Percentiles rank a stretch among this genome's conserved stretches.
phyloP scores from a whole-genome alignment of 2,329 filamentous ascomycete species.

The Bimuria novae-zelandiae region DNA sequence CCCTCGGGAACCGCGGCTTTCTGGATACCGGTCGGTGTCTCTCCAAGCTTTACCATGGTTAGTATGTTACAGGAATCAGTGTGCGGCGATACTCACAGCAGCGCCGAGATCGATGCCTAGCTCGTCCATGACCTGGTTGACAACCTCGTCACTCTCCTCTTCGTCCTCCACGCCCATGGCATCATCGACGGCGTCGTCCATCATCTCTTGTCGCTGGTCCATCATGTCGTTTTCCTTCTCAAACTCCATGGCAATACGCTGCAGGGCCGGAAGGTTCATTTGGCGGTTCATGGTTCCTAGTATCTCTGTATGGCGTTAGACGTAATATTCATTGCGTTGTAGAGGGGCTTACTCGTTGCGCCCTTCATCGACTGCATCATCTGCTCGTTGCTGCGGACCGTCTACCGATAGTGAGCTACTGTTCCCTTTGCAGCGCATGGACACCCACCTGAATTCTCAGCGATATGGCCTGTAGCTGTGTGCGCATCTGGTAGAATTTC shows the following conservation, averaged over 20 bases:
- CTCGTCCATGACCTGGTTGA: conserved; percentile 95
- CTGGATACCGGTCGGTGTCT: conserved; percentile 85
- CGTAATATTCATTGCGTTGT: background rate
- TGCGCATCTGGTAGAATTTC: conserved; percentile 98
- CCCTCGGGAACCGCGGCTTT: conserved; percentile 73
- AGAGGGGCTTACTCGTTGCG: conserved; percentile 63
- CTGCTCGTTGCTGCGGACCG: conserved; percentile 96
- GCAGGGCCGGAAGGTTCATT: conserved; percentile 94
- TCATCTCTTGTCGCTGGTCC: conserved; percentile 99
- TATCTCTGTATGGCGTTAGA: conserved; percentile 58
- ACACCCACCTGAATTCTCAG: conserved; percentile 81
- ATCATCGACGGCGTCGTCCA: conserved; percentile 98
- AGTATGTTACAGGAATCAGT: conserved; percentile 11
- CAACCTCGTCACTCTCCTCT: conserved; percentile 94
- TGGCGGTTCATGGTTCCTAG: conserved; percentile 96
- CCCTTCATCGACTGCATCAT: conserved; percentile 99
- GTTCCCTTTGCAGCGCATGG: background rate
- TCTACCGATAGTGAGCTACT: conserved; percentile 59
- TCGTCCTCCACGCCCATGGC: conserved; percentile 90
- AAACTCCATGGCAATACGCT: conserved; percentile 98
- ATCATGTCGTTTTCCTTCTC: conserved; percentile 99
- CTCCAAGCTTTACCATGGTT: conserved; percentile 70
- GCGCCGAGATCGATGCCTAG: conserved; percentile 93
- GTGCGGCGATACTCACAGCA: conserved; percentile 64
- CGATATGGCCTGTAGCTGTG: conserved; percentile 94